These are phyloP conservation scores for Scheffersomyces cryptocercus DNA, from an alignment of 1,139 yeast genomes.

Conservation along the genomic window DNA sequence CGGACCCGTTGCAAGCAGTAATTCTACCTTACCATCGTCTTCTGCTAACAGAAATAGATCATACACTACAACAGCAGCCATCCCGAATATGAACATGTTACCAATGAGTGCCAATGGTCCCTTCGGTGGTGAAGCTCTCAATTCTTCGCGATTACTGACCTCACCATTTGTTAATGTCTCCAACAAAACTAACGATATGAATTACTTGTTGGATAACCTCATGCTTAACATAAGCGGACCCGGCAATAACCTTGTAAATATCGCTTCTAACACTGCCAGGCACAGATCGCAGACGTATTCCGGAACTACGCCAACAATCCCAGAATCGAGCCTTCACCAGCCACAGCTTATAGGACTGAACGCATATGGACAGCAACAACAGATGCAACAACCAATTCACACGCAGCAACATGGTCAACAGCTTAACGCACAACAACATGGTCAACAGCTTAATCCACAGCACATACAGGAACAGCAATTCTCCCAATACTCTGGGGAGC, in stretches of 20 bases:
- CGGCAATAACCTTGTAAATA: conserved; percentile 8
- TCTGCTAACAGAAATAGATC: conserved; percentile 42
- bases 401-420: conserved; percentile 6
- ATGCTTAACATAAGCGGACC: conserved; percentile 22
- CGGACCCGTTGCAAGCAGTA: conserved; percentile 3
- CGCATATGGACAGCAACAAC: conserved; percentile 23
- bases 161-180: conserved; percentile 16
- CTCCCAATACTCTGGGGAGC: conserved; percentile 9
- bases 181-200: conserved; percentile 28
- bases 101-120: conserved; percentile 10
- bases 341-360: conserved; percentile 6
- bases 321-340: conserved; percentile 17
- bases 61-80: conserved; percentile 48
- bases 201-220: conserved; percentile 33
- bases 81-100: conserved; percentile 17
- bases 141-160: conserved; percentile 11
- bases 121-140: conserved; percentile 13
- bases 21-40: not conserved
- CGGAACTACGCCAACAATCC: conserved; percentile 32
- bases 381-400: conserved; percentile 18
- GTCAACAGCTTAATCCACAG: conserved; percentile 1
- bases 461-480: conserved; percentile 4
- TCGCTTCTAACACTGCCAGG: conserved; percentile 19
- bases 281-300: conserved; percentile 47
- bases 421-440: conserved; percentile 19